These are phyloP conservation scores for Coniophora puteana DNA, from an alignment of 1,284 basidiomycete species.

Conservation along the genomic window DNA sequence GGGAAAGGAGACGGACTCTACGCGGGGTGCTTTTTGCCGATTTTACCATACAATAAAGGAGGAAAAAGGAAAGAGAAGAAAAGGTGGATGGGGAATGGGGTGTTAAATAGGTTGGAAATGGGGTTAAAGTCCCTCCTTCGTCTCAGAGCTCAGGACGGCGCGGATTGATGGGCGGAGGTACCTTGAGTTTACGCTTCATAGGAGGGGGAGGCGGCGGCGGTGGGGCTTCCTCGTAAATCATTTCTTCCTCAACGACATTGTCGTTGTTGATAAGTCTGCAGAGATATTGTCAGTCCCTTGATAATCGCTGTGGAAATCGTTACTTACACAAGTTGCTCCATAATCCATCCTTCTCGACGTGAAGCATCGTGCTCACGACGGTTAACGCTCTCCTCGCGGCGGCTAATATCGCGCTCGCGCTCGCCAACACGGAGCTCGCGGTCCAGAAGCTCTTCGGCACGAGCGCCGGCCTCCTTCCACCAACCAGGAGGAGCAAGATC, in stretches of 20 bases:
- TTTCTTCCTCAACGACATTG: constrained; percentile 70
- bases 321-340: constrained; percentile 82
- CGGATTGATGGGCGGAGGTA: constrained; percentile 73
- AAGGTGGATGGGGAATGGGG: too few species aligned
- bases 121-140: constrained; percentile 68
- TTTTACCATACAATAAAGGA: constrained; percentile 37
- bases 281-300: constrained; percentile 15
- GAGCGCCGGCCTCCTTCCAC: constrained; percentile 57
- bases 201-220: too few species aligned
- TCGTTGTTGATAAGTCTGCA: constrained; percentile 66
- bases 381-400: constrained; percentile 77
- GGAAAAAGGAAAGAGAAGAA: too few species aligned
- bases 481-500: constrained; percentile 71
- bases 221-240: constrained; percentile 71
- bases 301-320: background rate
- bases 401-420: constrained; percentile 76
- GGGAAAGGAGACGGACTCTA: constrained; percentile 77
- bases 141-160: constrained; percentile 88
- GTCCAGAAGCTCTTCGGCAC: constrained; percentile 75
- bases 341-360: constrained; percentile 81
- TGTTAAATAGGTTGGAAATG: too few species aligned
- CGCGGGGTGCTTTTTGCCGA: too few species aligned
- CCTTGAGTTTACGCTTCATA: constrained; percentile 79
- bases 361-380: constrained; percentile 79
- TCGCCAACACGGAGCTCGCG: constrained; percentile 80